phyloP scores from a whole-genome alignment of 805 yeast genomes.

The Ogataea minuta region DNA sequence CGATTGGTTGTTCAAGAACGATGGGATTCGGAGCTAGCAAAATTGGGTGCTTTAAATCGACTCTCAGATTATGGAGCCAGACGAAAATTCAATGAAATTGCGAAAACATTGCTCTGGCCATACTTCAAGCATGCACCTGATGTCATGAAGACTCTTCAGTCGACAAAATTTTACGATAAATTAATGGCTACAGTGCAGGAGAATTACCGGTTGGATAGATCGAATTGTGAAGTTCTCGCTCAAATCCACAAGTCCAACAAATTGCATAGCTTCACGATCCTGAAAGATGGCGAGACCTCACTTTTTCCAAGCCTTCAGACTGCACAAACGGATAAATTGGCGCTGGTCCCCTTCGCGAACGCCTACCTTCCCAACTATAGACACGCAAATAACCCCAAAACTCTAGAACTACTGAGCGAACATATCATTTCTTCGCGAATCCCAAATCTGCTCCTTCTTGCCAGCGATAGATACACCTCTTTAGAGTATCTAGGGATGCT shows the following conservation, averaged over 20 bases:
- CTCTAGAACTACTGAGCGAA: background rate
- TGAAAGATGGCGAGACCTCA: constrained; percentile 8
- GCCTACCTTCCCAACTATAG: background rate
- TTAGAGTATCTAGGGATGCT: constrained; percentile 27
- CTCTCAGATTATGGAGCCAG: constrained; percentile 3
- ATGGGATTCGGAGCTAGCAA: constrained; percentile 23
- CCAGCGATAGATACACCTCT: constrained; percentile 25
- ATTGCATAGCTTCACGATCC: constrained; percentile 16
- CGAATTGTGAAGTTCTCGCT: constrained; percentile 16
- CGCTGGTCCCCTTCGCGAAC: too few species aligned
- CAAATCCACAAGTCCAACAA: constrained; percentile 24
- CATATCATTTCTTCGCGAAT: background rate
- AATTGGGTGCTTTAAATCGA: constrained; percentile 2
- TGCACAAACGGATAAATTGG: too few species aligned
- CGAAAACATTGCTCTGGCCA: constrained; percentile 24
- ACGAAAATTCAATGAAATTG: constrained; percentile 18
- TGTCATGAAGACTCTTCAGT: background rate
- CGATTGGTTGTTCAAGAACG: background rate
- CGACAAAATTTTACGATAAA: constrained; percentile 3
- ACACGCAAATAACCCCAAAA: background rate
- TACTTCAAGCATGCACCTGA: constrained; percentile 1
- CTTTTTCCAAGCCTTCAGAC: too few species aligned
- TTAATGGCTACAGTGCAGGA: too few species aligned
- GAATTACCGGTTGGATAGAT: too few species aligned
- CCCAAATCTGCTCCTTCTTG: constrained; percentile 20